These are phyloP conservation scores for Boletus austroedulis DNA, from an alignment of 1,284 basidiomycete genomes.

Conservation along the genomic window DNA sequence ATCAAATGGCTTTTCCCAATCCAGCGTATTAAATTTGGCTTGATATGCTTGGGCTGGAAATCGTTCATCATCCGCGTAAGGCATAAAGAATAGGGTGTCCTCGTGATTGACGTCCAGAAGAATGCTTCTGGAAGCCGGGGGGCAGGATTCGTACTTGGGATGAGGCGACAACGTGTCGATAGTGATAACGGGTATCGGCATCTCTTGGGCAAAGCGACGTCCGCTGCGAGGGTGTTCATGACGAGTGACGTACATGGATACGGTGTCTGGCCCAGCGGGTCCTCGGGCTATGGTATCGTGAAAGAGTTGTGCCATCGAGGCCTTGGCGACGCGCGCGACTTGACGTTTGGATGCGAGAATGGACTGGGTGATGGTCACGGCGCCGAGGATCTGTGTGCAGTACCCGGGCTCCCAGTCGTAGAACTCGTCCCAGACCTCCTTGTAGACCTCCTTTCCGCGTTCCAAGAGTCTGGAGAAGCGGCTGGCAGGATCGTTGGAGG, in stretches of 20 bases:
- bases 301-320: conserved; percentile 7
- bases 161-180: conserved; percentile 29
- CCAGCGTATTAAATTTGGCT: conserved; percentile 39
- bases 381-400: conserved; percentile 15
- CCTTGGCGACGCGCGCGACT: conserved; percentile 14
- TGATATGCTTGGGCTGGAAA: conserved; percentile 42
- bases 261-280: neutral
- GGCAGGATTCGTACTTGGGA: conserved; percentile 50
- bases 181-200: conserved; percentile 15
- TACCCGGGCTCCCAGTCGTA: conserved; percentile 37
- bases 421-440: conserved; percentile 37
- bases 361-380: conserved; percentile 1
- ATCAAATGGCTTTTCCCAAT: conserved; percentile 48
- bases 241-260: conserved; percentile 10
- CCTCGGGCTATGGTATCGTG: neutral
- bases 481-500: neutral
- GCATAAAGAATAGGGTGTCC: conserved; percentile 47
- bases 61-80: conserved; percentile 50
- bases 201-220: neutral
- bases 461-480: conserved; percentile 9
- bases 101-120: conserved; percentile 41
- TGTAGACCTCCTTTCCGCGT: conserved; percentile 23
- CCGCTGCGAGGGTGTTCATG: neutral
- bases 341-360: conserved; percentile 7
- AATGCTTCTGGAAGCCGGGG: conserved; percentile 45